Evolutionary conservation across 805 yeast species (phyloP), one percentile per base, ranked within the genome.

Genomic region (Metschnikowia baotianmanensis): DNA sequence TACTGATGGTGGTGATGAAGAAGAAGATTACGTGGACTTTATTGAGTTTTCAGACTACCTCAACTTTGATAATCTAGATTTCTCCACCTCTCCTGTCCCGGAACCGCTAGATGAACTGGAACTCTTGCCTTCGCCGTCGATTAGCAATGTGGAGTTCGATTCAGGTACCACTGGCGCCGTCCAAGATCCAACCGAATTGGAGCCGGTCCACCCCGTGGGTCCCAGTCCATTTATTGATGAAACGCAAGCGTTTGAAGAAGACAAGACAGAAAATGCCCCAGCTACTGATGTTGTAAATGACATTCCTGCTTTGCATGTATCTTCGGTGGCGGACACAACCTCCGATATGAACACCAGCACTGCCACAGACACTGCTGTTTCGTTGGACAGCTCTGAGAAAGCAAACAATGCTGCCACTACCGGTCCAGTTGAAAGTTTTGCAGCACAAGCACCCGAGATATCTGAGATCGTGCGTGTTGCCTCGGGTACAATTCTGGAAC

Each of bases 1-100:
- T n/a, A n/a, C n/a, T n/a, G n/a, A n/a, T n/a, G n/a, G n/a, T n/a
- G n/a, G n/a, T n/a, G 43, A 38, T 11, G 43, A 21, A 22, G 46
- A 45, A 12, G 52, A 43, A 7, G 51, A 53, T 29, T 51, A 40
- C 36, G 47, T 47, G 22, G 71, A 67, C 32, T 58, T 69, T n/a
- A 59, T 67, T 43, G 74, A 69, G 42, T 69, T 69, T 40, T 56
- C 65, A 25, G 72, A 69, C 38, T 69, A 58, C 43, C 62, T 69
- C 37, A 71, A 68, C 47, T 58, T 62, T 19, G 74, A 67, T 22
- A 55, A 65, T 43, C 56, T 66, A 43, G 59, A 60, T 48, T 63
- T 66, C 31, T 33, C 36, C 9, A 20, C 40, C n/a, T 42, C 49
- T 6, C 49, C 49, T 11, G 7, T 37, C 10, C 41, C 13, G 6